Percentiles rank a stretch among this genome's conserved stretches.
phyloP scores from a whole-genome alignment of 1,284 basidiomycete genomes.

The Neolentinus lepideus region DNA sequence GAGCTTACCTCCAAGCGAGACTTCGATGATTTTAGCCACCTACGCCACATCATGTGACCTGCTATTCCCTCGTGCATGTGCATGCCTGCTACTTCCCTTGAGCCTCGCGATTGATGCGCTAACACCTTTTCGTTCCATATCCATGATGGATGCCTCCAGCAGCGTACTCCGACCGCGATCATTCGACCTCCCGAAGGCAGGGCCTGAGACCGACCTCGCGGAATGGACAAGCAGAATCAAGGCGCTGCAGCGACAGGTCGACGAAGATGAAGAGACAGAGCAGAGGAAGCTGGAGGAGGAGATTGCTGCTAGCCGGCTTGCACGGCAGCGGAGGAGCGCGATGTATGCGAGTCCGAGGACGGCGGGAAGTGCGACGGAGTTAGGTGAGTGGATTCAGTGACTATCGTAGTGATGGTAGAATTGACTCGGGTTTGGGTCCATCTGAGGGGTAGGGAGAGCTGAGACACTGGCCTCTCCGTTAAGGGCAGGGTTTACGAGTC shows the following conservation, averaged over 20 bases:
- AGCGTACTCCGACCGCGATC: slow-evolving; percentile 24
- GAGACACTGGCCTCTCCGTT: background rate
- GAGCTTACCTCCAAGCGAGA: no score
- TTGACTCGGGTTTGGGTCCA: background rate
- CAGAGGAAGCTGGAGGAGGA: slow-evolving; percentile 69
- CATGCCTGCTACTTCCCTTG: background rate
- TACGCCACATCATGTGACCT: no score
- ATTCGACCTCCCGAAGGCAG: slow-evolving; percentile 30
- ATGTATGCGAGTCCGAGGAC: slow-evolving; percentile 33
- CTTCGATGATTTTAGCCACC: no score
- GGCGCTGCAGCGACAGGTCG: slow-evolving; percentile 69
- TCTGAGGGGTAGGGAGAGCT: background rate
- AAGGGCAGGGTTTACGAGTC: background rate
- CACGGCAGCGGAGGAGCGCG: slow-evolving; percentile 53
- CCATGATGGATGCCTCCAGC: slow-evolving; percentile 4
- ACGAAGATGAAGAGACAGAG: slow-evolving; percentile 71
- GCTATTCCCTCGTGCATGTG: no score
- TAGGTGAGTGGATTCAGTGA: slow-evolving; percentile 29
- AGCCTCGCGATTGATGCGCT: background rate
- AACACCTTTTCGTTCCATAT: background rate
- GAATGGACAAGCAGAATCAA: slow-evolving; percentile 78
- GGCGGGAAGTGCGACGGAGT: slow-evolving; percentile 26
- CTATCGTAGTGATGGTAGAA: background rate
- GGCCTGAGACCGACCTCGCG: slow-evolving; percentile 51
- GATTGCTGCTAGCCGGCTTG: slow-evolving; percentile 62